Evolutionary conservation across 2,329 filamentous ascomycete species (phyloP).

Genomic region (Sclerotiophoma versabilis): DNA sequence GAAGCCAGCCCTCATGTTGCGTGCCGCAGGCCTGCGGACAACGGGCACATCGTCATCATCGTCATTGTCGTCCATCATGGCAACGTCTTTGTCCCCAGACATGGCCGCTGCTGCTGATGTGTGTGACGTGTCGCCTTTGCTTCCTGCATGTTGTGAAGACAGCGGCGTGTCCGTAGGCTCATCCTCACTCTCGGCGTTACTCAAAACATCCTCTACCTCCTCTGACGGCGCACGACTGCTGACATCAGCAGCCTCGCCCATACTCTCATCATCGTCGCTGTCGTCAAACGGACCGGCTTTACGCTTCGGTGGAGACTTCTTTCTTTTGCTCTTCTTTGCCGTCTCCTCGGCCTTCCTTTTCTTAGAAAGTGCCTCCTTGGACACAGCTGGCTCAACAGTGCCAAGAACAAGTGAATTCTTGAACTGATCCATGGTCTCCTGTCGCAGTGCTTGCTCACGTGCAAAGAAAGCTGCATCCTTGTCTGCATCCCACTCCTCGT

Average conservation of each 20-base stretch:
- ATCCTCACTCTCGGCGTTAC: slow-evolving; percentile 36
- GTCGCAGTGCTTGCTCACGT: slow-evolving; percentile 72
- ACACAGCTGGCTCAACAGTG: slow-evolving; percentile 41
- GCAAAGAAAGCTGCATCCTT: slow-evolving; percentile 78
- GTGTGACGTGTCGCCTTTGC: slow-evolving; percentile 24
- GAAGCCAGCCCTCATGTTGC: slow-evolving; percentile 52
- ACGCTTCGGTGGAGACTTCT: slow-evolving; percentile 40
- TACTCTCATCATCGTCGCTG: slow-evolving; percentile 36
- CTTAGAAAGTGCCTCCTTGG: slow-evolving; percentile 43
- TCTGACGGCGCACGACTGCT: slow-evolving; percentile 41
- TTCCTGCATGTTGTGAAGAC: slow-evolving; percentile 45
- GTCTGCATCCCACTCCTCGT: slow-evolving; percentile 84
- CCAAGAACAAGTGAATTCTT: slow-evolving; percentile 54
- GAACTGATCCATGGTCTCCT: slow-evolving; percentile 61
- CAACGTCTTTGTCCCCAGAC: slow-evolving; percentile 25
- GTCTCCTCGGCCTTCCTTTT: slow-evolving; percentile 45
- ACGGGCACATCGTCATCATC: slow-evolving; percentile 49
- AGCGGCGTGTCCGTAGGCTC: slow-evolving; percentile 50
- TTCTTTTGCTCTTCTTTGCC: slow-evolving; percentile 36
- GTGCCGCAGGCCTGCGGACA: slow-evolving; percentile 43
- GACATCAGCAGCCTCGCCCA: slow-evolving; percentile 24
- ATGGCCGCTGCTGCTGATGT: slow-evolving; percentile 1
- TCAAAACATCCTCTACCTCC: slow-evolving; percentile 23
- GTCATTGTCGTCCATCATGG: slow-evolving; percentile 46
- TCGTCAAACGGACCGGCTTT: slow-evolving; percentile 41